These are phyloP conservation scores for Graphiopsis chlorocephala DNA, from an alignment of 2,329 filamentous ascomycete species.

Conservation along the genomic window DNA sequence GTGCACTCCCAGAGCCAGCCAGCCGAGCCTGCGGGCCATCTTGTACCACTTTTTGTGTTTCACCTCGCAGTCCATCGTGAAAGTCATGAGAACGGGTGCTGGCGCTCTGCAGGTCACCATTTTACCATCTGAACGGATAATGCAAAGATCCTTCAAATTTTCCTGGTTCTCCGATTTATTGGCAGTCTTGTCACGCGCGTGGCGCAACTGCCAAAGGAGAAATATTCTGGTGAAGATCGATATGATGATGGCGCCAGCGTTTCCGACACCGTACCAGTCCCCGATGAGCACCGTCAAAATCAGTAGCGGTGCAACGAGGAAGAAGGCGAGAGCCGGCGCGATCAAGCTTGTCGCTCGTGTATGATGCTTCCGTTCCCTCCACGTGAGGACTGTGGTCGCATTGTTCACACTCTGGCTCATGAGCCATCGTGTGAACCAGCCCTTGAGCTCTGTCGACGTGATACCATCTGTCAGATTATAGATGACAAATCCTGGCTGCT, in stretches of 20 bases:
- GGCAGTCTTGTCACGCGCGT: background rate
- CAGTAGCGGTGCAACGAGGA: slow-evolving; percentile 1
- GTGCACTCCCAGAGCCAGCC: slow-evolving; percentile 4
- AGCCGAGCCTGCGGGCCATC: background rate
- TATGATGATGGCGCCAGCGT: slow-evolving; percentile 10
- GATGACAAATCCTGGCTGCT: slow-evolving; percentile 17
- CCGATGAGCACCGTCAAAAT: slow-evolving; percentile 8
- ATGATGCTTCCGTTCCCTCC: background rate
- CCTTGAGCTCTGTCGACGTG: slow-evolving; percentile 16
- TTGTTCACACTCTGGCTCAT: slow-evolving; percentile 15
- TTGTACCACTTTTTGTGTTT: background rate
- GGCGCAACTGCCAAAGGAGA: slow-evolving; percentile 8
- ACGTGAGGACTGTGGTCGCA: slow-evolving; percentile 16
- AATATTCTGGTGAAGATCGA: slow-evolving; percentile 5
- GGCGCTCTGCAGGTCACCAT: slow-evolving; percentile 3
- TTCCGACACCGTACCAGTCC: slow-evolving; percentile 18
- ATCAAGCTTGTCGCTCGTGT: background rate
- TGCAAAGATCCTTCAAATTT: background rate
- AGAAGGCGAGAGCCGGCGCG: background rate
- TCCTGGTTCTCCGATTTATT: background rate
- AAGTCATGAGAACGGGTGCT: background rate
- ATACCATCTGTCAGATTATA: slow-evolving; percentile 21
- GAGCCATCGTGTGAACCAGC: slow-evolving; percentile 18
- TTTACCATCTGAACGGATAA: slow-evolving; percentile 5
- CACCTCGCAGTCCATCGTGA: background rate